Conservation (phyloP, 2,329 filamentous ascomycete genomes). For the Monilinia fructicola region DNA sequence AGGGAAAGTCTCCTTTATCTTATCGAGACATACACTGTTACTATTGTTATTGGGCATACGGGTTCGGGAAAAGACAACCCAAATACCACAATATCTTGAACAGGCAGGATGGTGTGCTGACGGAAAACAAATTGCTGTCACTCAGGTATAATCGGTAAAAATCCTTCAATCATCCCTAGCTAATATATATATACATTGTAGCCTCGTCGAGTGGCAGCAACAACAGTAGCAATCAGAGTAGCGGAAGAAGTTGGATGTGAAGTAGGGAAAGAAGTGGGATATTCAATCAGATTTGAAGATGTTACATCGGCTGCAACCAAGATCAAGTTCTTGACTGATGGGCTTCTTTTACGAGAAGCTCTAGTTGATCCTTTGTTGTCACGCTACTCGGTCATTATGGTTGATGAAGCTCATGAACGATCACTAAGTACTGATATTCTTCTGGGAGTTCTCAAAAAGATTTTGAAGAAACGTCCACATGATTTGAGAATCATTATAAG, state of each 20-base stretch:
- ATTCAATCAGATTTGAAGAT: conserved; percentile 91
- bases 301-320: conserved; percentile 79
- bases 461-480: conserved; percentile 67
- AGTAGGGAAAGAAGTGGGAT: conserved; percentile 87
- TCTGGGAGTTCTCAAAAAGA: conserved; percentile 88
- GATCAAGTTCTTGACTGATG: conserved; percentile 96
- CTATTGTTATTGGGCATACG: conserved; percentile 89
- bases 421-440: conserved; percentile 91
- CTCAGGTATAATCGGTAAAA: conserved; percentile 63
- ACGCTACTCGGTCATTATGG: conserved; percentile 93
- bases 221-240: conserved; percentile 82
- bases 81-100: conserved; percentile 89
- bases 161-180: background rate
- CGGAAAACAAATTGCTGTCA: conserved; percentile 81
- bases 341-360: conserved; percentile 85
- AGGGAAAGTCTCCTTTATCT: conserved; percentile 78
- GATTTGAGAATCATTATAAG: conserved; percentile 88
- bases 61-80: conserved; percentile 92
- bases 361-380: conserved; percentile 89
- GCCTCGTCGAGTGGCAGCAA: conserved; percentile 88
- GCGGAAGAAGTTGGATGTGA: conserved; percentile 86
- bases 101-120: conserved; percentile 84
- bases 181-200: conserved; percentile 43
- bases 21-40: conserved; percentile 79
- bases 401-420: conserved; percentile 94